Evolutionary conservation across 2,329 filamentous ascomycete genomes (phyloP).

Genomic region (Aspergillus sojae): DNA sequence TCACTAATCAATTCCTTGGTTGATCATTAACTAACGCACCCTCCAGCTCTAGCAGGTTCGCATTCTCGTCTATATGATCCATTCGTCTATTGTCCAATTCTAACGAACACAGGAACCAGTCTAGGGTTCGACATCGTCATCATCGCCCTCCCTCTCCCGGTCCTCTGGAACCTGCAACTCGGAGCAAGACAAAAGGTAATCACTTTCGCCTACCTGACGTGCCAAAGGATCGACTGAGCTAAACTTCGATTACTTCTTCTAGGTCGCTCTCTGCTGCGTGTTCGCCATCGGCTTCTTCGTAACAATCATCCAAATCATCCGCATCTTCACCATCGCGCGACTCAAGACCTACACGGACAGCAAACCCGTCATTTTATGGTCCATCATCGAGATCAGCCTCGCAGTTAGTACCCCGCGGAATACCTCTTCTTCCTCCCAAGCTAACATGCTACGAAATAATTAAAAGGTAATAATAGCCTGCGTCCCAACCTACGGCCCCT

Average conservation of each 20-base stretch:
- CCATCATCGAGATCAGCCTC: slow-evolving; percentile 49
- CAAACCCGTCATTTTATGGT: slow-evolving; percentile 49
- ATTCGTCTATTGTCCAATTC: not conserved
- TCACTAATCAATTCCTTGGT: not conserved
- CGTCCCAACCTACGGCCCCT: slow-evolving; percentile 48
- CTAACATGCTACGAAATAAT: not conserved
- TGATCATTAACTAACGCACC: not conserved
- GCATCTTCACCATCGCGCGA: slow-evolving; percentile 52
- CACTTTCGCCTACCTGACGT: not conserved
- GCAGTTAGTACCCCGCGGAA: slow-evolving; percentile 30
- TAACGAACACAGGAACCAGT: slow-evolving; percentile 21
- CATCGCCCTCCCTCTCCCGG: slow-evolving; percentile 29
- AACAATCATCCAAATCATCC: slow-evolving; percentile 55
- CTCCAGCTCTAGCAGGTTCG: slow-evolving; percentile 13
- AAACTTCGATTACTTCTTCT: slow-evolving; percentile 2
- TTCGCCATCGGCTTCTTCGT: slow-evolving; percentile 57
- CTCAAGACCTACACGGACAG: slow-evolving; percentile 52
- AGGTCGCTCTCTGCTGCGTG: slow-evolving; percentile 46
- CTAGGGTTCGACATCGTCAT: slow-evolving; percentile 28
- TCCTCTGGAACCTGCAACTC: slow-evolving; percentile 24
- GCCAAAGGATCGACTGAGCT: not conserved
- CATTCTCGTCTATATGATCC: not conserved
- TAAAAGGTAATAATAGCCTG: slow-evolving; percentile 42
- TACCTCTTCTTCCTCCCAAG: not conserved
- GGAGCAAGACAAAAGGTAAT: slow-evolving; percentile 19